phyloP scores from a whole-genome alignment of 192 early-diverging fungal genomes.

The Linnemannia zychae region DNA sequence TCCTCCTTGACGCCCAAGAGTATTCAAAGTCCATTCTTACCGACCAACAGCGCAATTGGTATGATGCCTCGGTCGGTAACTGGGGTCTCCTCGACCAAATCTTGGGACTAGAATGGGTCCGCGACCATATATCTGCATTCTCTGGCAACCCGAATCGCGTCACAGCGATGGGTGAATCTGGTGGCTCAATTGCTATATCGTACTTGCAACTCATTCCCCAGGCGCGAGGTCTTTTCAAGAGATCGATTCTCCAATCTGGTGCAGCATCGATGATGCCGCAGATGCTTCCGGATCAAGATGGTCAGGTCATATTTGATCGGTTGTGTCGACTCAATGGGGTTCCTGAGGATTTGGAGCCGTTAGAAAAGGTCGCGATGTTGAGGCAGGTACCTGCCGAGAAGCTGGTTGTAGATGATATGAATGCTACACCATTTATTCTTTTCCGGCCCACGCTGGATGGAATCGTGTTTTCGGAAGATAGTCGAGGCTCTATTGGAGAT shows the following conservation, averaged over 20 bases:
- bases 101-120: constrained; percentile 39
- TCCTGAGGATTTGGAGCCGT: constrained; percentile 13
- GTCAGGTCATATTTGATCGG: constrained; percentile 25
- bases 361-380: constrained; percentile 30
- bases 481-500: constrained; percentile 8
- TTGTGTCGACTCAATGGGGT: constrained; percentile 23
- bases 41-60: neutral
- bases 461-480: constrained; percentile 29
- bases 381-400: neutral
- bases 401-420: constrained; percentile 13
- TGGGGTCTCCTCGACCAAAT: constrained; percentile 42
- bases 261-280: constrained; percentile 21
- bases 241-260: constrained; percentile 47
- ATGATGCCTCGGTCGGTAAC: constrained; percentile 27
- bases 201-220: constrained; percentile 41
- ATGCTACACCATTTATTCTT: constrained; percentile 15
- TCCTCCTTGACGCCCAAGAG: constrained; percentile 27
- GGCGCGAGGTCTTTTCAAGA: constrained; percentile 31
- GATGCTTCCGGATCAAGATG: constrained; percentile 27
- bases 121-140: constrained; percentile 17
- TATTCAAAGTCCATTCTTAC: neutral
- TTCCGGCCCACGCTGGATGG: constrained; percentile 40
- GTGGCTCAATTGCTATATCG: constrained; percentile 28
- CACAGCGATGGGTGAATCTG: constrained; percentile 38
- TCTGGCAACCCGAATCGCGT: constrained; percentile 23